Evolutionary conservation across 225 moss, liverwort and hornwort genomes (phyloP), one percentile per base, ranked within the genome.

Genomic region (Straminergon stramineum): DNA sequence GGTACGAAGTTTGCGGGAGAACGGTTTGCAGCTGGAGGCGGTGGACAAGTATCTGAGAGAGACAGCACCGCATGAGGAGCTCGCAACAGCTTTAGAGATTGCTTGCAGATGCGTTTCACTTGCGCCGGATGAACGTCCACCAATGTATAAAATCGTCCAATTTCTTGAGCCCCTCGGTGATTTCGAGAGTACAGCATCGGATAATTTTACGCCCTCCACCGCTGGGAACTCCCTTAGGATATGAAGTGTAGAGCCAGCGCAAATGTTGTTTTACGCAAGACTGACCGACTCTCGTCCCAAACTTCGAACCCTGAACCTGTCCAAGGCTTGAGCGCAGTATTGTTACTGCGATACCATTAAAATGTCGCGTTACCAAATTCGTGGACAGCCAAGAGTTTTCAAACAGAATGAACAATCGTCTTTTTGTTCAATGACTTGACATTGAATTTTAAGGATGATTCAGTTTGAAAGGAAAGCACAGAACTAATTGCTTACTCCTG

Each of bases 31-130:
- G 73, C 78, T 87, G 41, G 92, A 94, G 61, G 76, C 87, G 60
- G 88, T 95, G 80, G 95, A 95, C 56, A 91, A 71, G 64, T 79
- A 83, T 81, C 86, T 95, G 10, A 89, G 66, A 73, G 92, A 94
- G 81, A 89, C 87, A 34, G 89, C 85, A 61, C 89, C 93, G 34
- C 84, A 91, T 34, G 78, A 88, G 70, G 93, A 92, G 87, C 90
- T 95, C 43, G 89, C 75, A 61, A 89, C 88, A 24, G 89, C 89
- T 39, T 9, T 95, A 76, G 94, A 95, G 74, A 87, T 94, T 68
- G 94, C 95, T 52, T 93, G 94, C 88, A 90, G 89, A 77, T 95
- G 95, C 67, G 76, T 95, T 53, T 91, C 90, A 13, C 82, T 91
- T 31, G 64, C 7, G 48, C 91, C 92, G 55, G 89, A 91, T 65